These are phyloP conservation scores for Trypanosoma lewisi DNA, from an alignment of 208 protist species.

Conservation along the genomic window DNA sequence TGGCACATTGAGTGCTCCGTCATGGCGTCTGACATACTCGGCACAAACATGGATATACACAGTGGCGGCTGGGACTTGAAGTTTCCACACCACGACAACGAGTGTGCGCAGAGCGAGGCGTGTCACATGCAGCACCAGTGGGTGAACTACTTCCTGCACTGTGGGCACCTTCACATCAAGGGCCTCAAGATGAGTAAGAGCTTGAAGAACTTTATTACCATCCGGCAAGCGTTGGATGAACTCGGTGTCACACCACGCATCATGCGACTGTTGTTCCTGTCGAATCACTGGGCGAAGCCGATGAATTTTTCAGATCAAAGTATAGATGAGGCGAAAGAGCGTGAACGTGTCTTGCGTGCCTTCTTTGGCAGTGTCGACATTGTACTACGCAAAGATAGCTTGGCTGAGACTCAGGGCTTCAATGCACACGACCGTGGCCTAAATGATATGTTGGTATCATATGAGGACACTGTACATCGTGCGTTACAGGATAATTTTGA, in stretches of 20 bases:
- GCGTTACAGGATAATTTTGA: constrained; percentile 94
- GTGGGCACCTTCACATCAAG: constrained; percentile 97
- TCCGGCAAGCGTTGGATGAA: constrained; percentile 82
- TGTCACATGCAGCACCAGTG: constrained; percentile 88
- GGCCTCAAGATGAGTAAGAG: constrained; percentile 99
- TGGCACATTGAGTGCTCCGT: constrained; percentile 99
- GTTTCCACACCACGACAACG: constrained; percentile 99
- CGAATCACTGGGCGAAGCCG: constrained; percentile 85
- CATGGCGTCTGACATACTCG: constrained; percentile 96
- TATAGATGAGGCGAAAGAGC: constrained; percentile 81
- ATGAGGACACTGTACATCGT: constrained; percentile 76
- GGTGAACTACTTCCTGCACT: constrained; percentile 98
- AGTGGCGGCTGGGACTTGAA: constrained; percentile 97
- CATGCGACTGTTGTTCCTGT: constrained; percentile 96
- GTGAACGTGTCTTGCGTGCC: constrained; percentile 77
- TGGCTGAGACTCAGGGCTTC: constrained; percentile 40
- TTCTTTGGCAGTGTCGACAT: constrained; percentile 85
- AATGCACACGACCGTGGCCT: constrained; percentile 58
- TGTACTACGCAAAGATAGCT: constrained; percentile 49
- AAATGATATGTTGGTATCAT: constrained; percentile 29
- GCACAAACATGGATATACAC: constrained; percentile 96
- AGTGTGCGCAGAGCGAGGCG: constrained; percentile 97
- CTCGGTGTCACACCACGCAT: constrained; percentile 62
- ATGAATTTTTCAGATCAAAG: constrained; percentile 94
- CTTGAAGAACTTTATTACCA: constrained; percentile 99